Conservation (phyloP, 1,284 basidiomycete species). For the Moesziomyces sp. region DNA sequence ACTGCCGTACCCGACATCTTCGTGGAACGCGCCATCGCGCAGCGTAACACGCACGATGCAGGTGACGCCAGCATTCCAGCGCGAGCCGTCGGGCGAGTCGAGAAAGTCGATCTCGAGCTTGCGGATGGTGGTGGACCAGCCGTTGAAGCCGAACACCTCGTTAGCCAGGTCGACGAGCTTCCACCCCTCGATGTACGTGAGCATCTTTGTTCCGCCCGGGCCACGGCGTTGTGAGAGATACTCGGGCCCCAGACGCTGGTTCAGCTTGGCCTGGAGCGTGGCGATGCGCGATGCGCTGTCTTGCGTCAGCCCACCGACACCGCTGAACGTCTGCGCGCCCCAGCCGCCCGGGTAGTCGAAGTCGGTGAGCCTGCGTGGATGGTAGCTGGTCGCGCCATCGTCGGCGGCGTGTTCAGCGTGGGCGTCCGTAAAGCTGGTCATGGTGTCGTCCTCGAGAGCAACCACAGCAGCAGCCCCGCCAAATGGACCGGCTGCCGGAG, state of each 20-base stretch:
- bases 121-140: conserved; percentile 89
- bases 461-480: conserved; percentile 16
- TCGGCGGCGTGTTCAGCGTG: conserved; percentile 1
- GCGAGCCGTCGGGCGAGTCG: conserved; percentile 74
- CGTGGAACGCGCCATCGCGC: conserved; percentile 87
- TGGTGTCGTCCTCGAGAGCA: conserved; percentile 9
- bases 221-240: conserved; percentile 89
- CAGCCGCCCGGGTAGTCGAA: conserved; percentile 51
- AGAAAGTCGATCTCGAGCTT: conserved; percentile 77
- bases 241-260: conserved; percentile 91
- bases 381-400: conserved; percentile 2
- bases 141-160: conserved; percentile 98
- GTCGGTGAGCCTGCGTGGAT: conserved; percentile 29
- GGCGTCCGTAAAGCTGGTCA: conserved; percentile 23
- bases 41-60: conserved; percentile 88
- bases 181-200: conserved; percentile 97
- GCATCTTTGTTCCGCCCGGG: conserved; percentile 76
- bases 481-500: conserved; percentile 27
- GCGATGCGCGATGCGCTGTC: conserved; percentile 70
- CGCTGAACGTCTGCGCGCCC: conserved; percentile 38
- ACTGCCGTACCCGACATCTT: conserved; percentile 82
- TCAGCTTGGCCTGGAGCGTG: conserved; percentile 81
- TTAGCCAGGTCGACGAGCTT: conserved; percentile 81
- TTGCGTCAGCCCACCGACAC: conserved; percentile 38
- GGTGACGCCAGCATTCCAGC: conserved; percentile 79